Evolutionary conservation across 169 alveolate genomes (phyloP).

Genomic region (Cryptosporidium parvum): DNA sequence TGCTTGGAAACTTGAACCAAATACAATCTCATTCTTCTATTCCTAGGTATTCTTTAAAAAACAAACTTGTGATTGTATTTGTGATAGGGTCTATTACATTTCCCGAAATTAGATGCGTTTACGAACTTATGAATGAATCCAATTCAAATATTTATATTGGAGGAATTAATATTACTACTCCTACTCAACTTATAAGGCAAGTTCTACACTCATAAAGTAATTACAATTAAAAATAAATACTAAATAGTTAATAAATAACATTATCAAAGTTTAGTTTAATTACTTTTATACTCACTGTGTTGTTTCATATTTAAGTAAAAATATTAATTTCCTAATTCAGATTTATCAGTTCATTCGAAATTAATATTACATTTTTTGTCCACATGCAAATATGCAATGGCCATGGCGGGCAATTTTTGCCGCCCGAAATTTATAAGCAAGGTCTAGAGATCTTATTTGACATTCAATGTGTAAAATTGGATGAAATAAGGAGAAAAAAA

Average conservation of each 20-base stretch:
- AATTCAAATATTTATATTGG: slow-evolving; percentile 85
- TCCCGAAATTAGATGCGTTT: slow-evolving; percentile 83
- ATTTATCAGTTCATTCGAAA: background rate
- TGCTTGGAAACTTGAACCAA: slow-evolving; percentile 59
- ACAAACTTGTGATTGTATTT: slow-evolving; percentile 80
- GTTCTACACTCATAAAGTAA: slow-evolving; percentile 15
- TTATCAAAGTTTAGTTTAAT: background rate
- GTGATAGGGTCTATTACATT: slow-evolving; percentile 86
- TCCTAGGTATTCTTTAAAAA: slow-evolving; percentile 35
- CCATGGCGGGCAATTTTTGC: background rate
- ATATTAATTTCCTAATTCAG: background rate
- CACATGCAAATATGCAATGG: slow-evolving; percentile 9
- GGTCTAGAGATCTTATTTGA: slow-evolving; percentile 30
- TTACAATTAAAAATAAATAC: background rate
- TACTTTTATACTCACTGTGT: background rate
- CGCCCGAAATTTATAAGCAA: background rate
- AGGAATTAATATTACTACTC: slow-evolving; percentile 79
- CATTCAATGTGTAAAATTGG: background rate
- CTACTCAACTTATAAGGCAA: slow-evolving; percentile 50
- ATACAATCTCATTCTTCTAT: slow-evolving; percentile 41
- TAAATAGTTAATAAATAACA: background rate
- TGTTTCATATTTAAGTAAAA: background rate
- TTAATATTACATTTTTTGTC: background rate
- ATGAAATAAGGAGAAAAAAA: background rate
- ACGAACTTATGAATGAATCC: slow-evolving; percentile 79